Evolutionary conservation across 1,139 yeast genomes (phyloP), one percentile per base, ranked within the genome.

Genomic region (Geotrichum armillariae): DNA sequence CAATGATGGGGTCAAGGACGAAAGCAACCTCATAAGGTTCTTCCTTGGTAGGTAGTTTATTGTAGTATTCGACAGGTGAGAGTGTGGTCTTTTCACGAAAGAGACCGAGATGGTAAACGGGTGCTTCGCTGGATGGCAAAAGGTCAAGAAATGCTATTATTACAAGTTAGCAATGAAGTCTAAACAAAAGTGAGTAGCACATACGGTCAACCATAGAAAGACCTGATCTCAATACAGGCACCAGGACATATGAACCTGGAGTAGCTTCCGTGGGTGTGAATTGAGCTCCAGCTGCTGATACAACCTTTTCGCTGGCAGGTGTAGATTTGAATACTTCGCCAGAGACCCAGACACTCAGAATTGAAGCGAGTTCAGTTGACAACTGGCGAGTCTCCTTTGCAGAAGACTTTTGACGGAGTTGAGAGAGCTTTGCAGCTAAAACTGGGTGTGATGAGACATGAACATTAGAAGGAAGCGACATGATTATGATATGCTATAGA

Each of bases 51-150:
- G 68, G 68, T 33, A 67, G 61, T 53, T 66, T 66, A 57, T 66
- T 67, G 59, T 67, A 67, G 60, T 67, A 67, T 52, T 67, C 71
- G 18, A 67, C 66, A 8, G 71, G 70, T 16, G 62, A 56, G 22
- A 66, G 56, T 4, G 69, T 59, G 40, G 58, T 46, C 53, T 64
- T 60, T 47, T 67, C 71, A 3, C 71, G 60, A 54, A 60, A 67
- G 41, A 67, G 55, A 4, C 71, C 71, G 25, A 68, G 51, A 46
- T 67, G 70, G 56, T 61, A 66, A 16, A 66, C 61, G 2, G 69
- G 67, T 2, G 60, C 65, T 31, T 59, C 61, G 31, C 58, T 59
- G 43, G 58, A 56, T 3, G 71, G 71, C 37, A 68, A 56, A 37
- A 64, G 46, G 27, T 53, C 49, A 32, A 59, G 58, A 50, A 66